A percentile compares a stretch with the other conserved stretches of the same genome.
These are phyloP conservation scores for Pseudopediastrum boryanum DNA, from an alignment of 139 green algal species.

Conservation along the genomic window DNA sequence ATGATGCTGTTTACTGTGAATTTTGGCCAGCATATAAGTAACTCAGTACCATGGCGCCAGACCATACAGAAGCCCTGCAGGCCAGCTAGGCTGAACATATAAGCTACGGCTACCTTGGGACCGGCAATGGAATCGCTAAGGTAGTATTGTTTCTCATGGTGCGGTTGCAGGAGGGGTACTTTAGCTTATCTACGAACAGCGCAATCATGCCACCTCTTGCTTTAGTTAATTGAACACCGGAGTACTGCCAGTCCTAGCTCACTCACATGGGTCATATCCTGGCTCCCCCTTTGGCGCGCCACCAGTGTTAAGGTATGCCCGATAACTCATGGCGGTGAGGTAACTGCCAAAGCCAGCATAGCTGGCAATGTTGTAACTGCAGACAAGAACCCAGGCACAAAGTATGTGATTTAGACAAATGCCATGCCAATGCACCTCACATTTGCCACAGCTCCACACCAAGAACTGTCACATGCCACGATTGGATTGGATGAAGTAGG, in stretches of 20 bases:
- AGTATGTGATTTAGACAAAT: too few species aligned
- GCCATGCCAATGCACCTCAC: too few species aligned
- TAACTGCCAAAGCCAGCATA: conserved; percentile 17
- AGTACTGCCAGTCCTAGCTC: background rate
- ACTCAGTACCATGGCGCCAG: too few species aligned
- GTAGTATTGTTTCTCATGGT: background rate
- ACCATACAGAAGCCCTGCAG: too few species aligned
- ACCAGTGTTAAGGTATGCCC: conserved; percentile 17
- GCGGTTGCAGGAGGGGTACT: background rate
- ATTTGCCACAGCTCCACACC: too few species aligned
- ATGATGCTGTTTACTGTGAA: too few species aligned
- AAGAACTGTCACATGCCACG: too few species aligned
- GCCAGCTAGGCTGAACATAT: background rate
- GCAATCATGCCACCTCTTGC: background rate
- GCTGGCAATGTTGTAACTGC: conserved; percentile 8
- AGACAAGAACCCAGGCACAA: too few species aligned
- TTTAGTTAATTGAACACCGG: background rate
- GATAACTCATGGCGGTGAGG: conserved; percentile 8
- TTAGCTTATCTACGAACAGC: background rate
- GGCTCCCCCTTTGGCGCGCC: conserved; percentile 4
- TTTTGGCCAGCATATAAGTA: too few species aligned
- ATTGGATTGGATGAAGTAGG: too few species aligned
- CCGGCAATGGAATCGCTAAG: background rate
- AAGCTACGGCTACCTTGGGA: background rate
- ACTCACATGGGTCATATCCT: background rate